Conservation (phyloP, 2,329 filamentous ascomycete species). For the Fusarium sp. region DNA sequence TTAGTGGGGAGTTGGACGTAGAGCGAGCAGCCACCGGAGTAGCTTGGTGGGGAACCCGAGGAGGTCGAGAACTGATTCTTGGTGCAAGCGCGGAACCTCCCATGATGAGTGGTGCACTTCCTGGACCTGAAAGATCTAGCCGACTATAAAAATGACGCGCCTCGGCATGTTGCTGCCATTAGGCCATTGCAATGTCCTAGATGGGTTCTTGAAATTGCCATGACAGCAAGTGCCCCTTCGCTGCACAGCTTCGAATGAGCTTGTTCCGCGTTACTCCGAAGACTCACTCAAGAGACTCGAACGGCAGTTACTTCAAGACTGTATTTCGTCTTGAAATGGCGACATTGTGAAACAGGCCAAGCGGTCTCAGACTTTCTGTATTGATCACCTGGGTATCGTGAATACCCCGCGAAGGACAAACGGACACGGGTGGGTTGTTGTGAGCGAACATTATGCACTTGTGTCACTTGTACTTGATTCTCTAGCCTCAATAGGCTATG, state of each 20-base stretch:
- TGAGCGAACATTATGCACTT: constrained; percentile 11
- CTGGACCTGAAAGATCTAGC: constrained; percentile 51
- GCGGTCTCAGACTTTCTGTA: constrained; percentile 1
- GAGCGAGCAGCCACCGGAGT: constrained; percentile 83
- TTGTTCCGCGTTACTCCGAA: constrained; percentile 17
- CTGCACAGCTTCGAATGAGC: not conserved
- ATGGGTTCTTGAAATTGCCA: not conserved
- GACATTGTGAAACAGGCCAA: constrained; percentile 17
- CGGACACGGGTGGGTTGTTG: not conserved
- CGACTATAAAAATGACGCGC: constrained; percentile 51
- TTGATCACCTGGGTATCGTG: constrained; percentile 1
- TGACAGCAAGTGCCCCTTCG: not conserved
- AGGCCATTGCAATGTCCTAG: not conserved
- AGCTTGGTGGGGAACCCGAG: constrained; percentile 82
- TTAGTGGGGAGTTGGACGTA: constrained; percentile 88
- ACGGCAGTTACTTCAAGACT: constrained; percentile 17
- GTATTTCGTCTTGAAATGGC: constrained; percentile 19
- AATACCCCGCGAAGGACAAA: constrained; percentile 10
- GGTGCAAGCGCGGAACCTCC: constrained; percentile 41
- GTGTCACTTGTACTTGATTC: constrained; percentile 26
- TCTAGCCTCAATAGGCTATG: constrained; percentile 27
- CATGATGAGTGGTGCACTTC: constrained; percentile 69
- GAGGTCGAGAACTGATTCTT: constrained; percentile 65
- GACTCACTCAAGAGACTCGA: not conserved
- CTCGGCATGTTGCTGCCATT: constrained; percentile 3